These are phyloP conservation scores for Trichoderma breve DNA, from an alignment of 2,329 filamentous ascomycete species.

Conservation along the genomic window DNA sequence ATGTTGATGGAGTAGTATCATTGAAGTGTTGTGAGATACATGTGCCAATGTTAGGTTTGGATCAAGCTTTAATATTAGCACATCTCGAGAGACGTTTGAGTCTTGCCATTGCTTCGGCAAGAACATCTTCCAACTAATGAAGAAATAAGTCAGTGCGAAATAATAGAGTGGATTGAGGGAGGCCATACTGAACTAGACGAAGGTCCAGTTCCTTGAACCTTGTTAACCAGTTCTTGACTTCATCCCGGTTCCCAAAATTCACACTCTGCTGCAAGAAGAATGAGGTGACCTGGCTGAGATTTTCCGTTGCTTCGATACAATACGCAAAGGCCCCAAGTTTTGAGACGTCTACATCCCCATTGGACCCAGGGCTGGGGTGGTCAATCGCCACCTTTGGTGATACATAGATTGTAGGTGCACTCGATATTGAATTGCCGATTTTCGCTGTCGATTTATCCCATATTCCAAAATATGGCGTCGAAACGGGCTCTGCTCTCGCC, in stretches of 20 bases:
- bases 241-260: not conserved
- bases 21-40: not conserved
- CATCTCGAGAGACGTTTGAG: not conserved
- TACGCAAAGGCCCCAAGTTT: conserved; percentile 47
- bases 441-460: conserved; percentile 41
- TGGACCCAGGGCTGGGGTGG: not conserved
- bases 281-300: conserved; percentile 42
- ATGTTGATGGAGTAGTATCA: not conserved
- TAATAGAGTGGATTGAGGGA: not conserved
- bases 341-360: conserved; percentile 31
- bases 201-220: not conserved
- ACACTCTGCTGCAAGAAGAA: conserved; percentile 45
- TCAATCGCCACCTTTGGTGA: not conserved
- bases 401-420: conserved; percentile 31
- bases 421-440: conserved; percentile 41
- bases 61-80: not conserved
- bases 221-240: not conserved
- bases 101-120: not conserved
- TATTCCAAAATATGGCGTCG: conserved; percentile 45
- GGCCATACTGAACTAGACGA: not conserved
- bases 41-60: not conserved
- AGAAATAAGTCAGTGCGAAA: not conserved
- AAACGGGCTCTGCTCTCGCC: conserved; percentile 40
- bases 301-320: conserved; percentile 47
- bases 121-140: not conserved